Base-by-base conservation (phyloP, 169 alveolate genomes). In the Cryptosporidium tyzzeri region DNA sequence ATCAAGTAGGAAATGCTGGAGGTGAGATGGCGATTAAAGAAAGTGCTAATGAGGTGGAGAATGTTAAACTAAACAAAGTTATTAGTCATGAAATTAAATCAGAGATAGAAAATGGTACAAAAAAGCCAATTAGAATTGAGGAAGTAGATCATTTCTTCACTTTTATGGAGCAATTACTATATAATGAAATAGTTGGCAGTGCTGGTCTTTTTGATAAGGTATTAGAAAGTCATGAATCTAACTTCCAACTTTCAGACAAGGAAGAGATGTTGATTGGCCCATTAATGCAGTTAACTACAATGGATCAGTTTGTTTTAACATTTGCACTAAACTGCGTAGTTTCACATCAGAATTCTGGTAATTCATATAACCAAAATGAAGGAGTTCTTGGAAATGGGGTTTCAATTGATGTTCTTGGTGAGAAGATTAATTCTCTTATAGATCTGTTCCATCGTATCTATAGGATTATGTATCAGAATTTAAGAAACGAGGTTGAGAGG, bases 391-490 rank as follows among this genome's bases (percentile, higher is more conserved):
- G 75, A 9, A 62, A 59, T 41, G 89, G 89, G 21, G 68, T 80
- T 21, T 39, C 89, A 12, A 44, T 67, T 41, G 74, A 59, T 35
- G 55, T 58, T 5, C 41, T 80, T 48, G 44, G 41, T 8, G 68
- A 44, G 23, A 67, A 80, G 18, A 41, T 80, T 6, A 23, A 80
- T 29, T 23, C 41, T 10, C 33, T 65, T 3, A 23, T 48, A 8
- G 75, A 59, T 44, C 62, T 80, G 21, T 80, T 62, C 14, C 75
- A 80, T 16, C 53, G 89, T n/a, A 80, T 80, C 44, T 80, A 80
- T 48, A 59, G 89, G 26, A 80, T 80, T 44, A 80, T 80, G 89
- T 80, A 62, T 44, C 80, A 80, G 26, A 80, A 80, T 80, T 80
- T 80, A 26, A 80, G 59, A 14, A 80, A 80, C 41, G 75, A 59